Evolutionary conservation across 345 rosid species (phyloP).

Genomic region (Schrenkiella parvula): DNA sequence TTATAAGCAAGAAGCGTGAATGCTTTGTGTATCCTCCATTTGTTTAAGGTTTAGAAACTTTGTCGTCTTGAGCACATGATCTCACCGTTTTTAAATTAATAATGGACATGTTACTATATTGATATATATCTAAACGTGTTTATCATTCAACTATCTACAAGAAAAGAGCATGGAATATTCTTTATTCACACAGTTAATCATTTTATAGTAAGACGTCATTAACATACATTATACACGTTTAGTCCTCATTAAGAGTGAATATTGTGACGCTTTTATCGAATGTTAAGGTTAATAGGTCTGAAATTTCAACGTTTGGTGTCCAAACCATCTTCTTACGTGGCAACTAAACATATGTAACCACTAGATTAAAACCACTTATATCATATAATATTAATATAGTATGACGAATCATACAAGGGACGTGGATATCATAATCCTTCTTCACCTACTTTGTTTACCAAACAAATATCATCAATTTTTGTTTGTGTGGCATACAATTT

Average conservation of each 20-base stretch:
- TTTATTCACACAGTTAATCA: not conserved
- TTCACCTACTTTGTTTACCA: conserved; percentile 29
- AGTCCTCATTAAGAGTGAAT: not conserved
- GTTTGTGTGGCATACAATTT: not conserved
- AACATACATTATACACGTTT: not conserved
- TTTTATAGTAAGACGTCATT: not conserved
- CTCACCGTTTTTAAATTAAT: not conserved
- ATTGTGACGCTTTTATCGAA: not conserved
- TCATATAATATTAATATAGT: not conserved
- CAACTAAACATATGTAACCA: not conserved
- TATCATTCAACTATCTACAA: not conserved
- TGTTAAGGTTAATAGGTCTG: not conserved
- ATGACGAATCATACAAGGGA: not conserved
- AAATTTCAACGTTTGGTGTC: not conserved
- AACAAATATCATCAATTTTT: conserved; percentile 1
- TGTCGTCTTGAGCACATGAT: not conserved
- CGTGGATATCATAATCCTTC: conserved; percentile 11
- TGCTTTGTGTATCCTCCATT: no score
- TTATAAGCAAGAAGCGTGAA: not conserved
- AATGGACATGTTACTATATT: no score
- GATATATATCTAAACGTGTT: no score
- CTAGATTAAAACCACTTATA: not conserved
- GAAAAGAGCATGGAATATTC: not conserved
- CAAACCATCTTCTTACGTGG: not conserved
- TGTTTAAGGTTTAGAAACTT: no score